Percentiles rank a stretch among this genome's conserved stretches.
phyloP scores from a whole-genome alignment of 2,329 filamentous ascomycete species.

The Plectosphaerella sp. region DNA sequence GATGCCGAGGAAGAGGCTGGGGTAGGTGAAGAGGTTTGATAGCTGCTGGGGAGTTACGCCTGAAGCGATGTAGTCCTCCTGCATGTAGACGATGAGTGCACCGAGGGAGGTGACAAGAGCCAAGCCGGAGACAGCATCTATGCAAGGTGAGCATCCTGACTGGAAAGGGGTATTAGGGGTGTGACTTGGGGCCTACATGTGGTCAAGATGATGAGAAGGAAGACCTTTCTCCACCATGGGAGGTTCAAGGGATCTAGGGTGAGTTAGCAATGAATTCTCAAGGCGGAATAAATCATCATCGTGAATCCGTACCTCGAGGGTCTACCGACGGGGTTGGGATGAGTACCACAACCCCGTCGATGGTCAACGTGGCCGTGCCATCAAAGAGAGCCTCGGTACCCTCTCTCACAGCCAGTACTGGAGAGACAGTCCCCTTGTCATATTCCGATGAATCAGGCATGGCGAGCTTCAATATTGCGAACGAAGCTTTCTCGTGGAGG shows the following conservation, averaged over 20 bases:
- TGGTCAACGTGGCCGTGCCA: constrained; percentile 3
- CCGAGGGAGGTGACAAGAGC: constrained; percentile 15
- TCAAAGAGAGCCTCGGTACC: constrained; percentile 1
- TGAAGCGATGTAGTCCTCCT: constrained; percentile 13
- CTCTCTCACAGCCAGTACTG: too few species aligned
- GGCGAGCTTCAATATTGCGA: too few species aligned
- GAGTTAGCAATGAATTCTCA: not conserved
- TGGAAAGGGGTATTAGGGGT: not conserved
- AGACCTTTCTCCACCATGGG: constrained; percentile 17
- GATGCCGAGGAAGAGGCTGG: constrained; percentile 19
- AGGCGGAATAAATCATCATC: too few species aligned
- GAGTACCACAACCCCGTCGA: constrained; percentile 11
- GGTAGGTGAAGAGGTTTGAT: constrained; percentile 23
- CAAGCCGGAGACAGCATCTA: constrained; percentile 8
- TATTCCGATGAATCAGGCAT: too few species aligned
- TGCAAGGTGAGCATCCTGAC: not conserved
- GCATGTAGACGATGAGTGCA: constrained; percentile 10
- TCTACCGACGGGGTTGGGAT: constrained; percentile 16
- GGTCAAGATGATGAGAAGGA: constrained; percentile 14
- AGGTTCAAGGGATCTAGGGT: constrained; percentile 18
- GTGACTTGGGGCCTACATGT: constrained; percentile 1
- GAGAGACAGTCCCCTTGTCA: too few species aligned
- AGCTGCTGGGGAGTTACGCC: constrained; percentile 9
- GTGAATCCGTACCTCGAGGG: constrained; percentile 12
- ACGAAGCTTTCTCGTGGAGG: too few species aligned